Percentiles rank a stretch among this genome's conserved stretches.
Conservation (phyloP, 352 stramenopile genomes). For the Aphanomyces cochlioides region DNA sequence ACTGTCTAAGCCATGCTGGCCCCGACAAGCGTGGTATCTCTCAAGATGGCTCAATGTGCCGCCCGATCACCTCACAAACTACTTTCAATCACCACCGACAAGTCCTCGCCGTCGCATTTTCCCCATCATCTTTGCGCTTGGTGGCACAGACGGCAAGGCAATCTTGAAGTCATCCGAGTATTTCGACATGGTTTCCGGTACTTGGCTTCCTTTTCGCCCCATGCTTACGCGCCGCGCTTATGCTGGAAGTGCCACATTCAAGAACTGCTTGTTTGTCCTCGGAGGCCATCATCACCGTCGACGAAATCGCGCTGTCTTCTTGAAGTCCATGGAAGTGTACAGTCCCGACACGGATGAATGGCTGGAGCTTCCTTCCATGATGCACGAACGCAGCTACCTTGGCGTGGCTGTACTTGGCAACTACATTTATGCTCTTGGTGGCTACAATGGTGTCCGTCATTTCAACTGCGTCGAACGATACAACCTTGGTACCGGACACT, state of each 20-base stretch:
- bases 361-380: conserved; percentile 52
- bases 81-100: neutral
- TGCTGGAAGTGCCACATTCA: conserved; percentile 45
- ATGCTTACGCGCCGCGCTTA: conserved; percentile 65
- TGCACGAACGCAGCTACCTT: conserved; percentile 57
- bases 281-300: conserved; percentile 55
- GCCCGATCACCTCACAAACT: neutral
- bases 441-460: conserved; percentile 67
- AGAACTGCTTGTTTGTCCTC: conserved; percentile 56
- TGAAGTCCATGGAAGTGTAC: conserved; percentile 56
- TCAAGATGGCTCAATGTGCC: neutral
- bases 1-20: neutral
- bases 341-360: conserved; percentile 54
- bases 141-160: conserved; percentile 59
- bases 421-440: conserved; percentile 61
- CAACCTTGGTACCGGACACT: conserved; percentile 41
- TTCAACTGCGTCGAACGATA: conserved; percentile 56
- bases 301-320: conserved; percentile 29
- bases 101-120: neutral
- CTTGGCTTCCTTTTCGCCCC: conserved; percentile 49
- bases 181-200: conserved; percentile 55
- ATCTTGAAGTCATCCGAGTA: conserved; percentile 59
- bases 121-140: conserved; percentile 62
- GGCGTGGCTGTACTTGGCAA: conserved; percentile 44
- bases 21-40: no score